Conservation (phyloP, 352 stramenopile species). For the Pythium dissotocum region DNA sequence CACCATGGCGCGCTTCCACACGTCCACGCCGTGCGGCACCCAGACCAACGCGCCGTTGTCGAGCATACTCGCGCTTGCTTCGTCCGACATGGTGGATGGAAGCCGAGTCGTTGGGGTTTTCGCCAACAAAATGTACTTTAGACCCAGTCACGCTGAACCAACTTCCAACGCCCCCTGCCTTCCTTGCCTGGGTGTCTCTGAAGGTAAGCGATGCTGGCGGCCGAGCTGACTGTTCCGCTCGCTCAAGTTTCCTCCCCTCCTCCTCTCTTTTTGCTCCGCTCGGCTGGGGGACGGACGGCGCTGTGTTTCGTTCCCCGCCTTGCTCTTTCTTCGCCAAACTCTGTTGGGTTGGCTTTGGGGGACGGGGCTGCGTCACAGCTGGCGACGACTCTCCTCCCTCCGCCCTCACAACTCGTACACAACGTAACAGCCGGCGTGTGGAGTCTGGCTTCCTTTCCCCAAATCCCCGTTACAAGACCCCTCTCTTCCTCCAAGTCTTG, state of each 20-base stretch:
- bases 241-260: conserved; percentile 14
- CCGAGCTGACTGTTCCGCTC: conserved; percentile 1
- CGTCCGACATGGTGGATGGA: neutral
- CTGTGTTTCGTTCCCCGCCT: neutral
- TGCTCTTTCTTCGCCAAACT: neutral
- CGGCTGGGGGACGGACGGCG: neutral
- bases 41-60: conserved; percentile 76
- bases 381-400: conserved; percentile 8
- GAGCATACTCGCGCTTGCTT: conserved; percentile 39
- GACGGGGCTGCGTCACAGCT: conserved; percentile 18
- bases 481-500: conserved; percentile 4
- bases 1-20: conserved; percentile 82
- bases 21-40: conserved; percentile 71
- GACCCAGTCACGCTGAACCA: neutral
- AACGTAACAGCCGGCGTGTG: conserved; percentile 12
- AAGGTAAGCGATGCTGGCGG: neutral
- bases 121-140: conserved; percentile 10
- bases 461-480: conserved; percentile 8
- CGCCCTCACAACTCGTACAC: conserved; percentile 5
- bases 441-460: conserved; percentile 16
- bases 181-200: neutral
- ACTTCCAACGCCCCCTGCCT: neutral
- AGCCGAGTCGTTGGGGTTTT: neutral
- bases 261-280: conserved; percentile 5
- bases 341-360: neutral